A percentile compares a stretch with the other conserved stretches of the same genome.
Evolutionary conservation across 495 filamentous ascomycete genomes (phyloP).

Genomic region (Hypoxylon lienhwacheense): DNA sequence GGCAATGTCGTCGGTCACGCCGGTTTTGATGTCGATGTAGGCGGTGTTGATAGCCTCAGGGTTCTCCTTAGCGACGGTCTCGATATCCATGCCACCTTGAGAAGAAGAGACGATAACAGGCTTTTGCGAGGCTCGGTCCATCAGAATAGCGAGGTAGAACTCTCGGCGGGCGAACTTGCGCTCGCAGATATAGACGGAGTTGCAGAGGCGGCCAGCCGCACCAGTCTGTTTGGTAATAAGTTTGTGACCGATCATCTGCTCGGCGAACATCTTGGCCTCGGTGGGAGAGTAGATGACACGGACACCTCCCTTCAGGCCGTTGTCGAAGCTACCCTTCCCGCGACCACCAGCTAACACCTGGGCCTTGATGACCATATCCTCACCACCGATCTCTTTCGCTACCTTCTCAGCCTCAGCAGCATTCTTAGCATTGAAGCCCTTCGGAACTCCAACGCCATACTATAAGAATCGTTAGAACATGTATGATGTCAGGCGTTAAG

Average conservation of each 20-base stretch:
- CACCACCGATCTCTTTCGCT: conserved; percentile 84
- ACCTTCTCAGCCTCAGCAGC: conserved; percentile 88
- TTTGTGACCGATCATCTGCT: conserved; percentile 99
- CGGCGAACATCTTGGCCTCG: conserved; percentile 92
- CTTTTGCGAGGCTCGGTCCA: conserved; percentile 90
- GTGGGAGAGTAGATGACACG: conserved; percentile 91
- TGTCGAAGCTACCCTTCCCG: conserved; percentile 96
- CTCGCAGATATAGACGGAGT: conserved; percentile 96
- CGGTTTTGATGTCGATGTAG: conserved; percentile 87
- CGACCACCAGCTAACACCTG: conserved; percentile 97
- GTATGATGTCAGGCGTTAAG: conserved; percentile 24
- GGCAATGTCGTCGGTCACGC: conserved; percentile 94
- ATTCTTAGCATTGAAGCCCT: conserved; percentile 78
- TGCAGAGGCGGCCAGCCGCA: conserved; percentile 86
- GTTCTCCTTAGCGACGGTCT: conserved; percentile 95
- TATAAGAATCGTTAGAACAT: conserved; percentile 46
- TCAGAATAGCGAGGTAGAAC: conserved; percentile 97
- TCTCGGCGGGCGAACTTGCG: conserved; percentile 98
- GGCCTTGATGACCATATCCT: conserved; percentile 99
- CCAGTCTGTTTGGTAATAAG: conserved; percentile 99
- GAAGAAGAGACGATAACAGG: conserved; percentile 97
- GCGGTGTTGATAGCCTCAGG: conserved; percentile 93
- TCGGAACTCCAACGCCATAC: conserved; percentile 93
- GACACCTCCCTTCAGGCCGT: conserved; percentile 97
- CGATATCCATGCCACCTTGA: conserved; percentile 98